Evolutionary conservation across 2,329 filamentous ascomycete genomes (phyloP).

Genomic region (Blastomyces percursus): DNA sequence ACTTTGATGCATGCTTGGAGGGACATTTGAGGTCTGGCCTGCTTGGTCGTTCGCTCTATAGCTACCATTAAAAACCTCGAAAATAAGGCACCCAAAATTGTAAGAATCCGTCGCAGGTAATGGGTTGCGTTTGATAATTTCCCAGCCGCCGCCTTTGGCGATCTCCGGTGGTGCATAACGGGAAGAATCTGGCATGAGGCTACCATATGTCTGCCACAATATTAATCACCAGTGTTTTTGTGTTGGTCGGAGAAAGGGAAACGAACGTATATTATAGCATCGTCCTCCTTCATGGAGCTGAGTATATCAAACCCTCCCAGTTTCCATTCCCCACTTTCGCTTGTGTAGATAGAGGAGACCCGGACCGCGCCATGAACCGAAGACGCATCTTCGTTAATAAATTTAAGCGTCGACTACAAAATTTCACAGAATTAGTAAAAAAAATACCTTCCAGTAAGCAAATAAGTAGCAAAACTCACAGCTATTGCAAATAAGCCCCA

Average conservation of each 20-base stretch:
- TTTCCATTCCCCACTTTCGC: constrained; percentile 97
- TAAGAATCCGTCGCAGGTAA: constrained; percentile 78
- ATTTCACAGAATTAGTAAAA: neutral
- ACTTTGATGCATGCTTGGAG: constrained; percentile 75
- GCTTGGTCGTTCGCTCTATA: constrained; percentile 68
- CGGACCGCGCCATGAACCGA: constrained; percentile 84
- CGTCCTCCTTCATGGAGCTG: constrained; percentile 92
- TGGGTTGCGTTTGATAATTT: constrained; percentile 71
- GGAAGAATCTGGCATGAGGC: constrained; percentile 70
- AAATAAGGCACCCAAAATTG: constrained; percentile 71
- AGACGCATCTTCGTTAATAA: constrained; percentile 85
- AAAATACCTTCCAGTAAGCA: neutral
- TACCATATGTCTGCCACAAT: constrained; percentile 60
- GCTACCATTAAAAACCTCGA: constrained; percentile 82
- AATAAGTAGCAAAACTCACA: constrained; percentile 37
- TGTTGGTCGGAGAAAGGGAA: constrained; percentile 1
- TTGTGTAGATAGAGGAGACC: constrained; percentile 79
- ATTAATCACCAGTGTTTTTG: constrained; percentile 12
- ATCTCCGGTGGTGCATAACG: constrained; percentile 83
- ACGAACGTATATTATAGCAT: constrained; percentile 74
- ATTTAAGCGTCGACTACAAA: constrained; percentile 71
- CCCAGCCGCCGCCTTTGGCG: constrained; percentile 84
- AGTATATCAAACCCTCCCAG: constrained; percentile 85
- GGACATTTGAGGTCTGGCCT: constrained; percentile 74
- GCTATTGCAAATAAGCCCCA: constrained; percentile 87